phyloP scores from a whole-genome alignment of 192 early-diverging fungal genomes.

The Phlyctochytrium arcticum region DNA sequence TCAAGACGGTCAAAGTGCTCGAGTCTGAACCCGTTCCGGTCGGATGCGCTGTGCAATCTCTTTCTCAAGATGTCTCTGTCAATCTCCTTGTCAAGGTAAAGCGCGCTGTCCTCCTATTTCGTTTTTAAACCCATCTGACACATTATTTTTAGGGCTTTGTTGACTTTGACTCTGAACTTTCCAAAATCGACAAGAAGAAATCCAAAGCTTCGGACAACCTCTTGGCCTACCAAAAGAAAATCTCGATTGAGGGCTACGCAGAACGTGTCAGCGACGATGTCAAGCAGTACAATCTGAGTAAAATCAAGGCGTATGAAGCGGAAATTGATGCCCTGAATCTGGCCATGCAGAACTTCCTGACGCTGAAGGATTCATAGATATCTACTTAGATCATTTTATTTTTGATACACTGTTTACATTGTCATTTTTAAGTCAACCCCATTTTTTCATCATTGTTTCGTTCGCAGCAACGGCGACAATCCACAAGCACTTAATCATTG shows the following conservation, averaged over 20 bases:
- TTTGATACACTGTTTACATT: too few relatives aligned
- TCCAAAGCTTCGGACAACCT: constrained; percentile 57
- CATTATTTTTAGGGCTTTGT: constrained; percentile 52
- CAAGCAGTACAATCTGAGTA: constrained; percentile 64
- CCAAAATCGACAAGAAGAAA: constrained; percentile 73
- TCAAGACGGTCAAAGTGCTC: constrained; percentile 63
- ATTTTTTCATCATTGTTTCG: too few relatives aligned
- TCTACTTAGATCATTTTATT: too few relatives aligned
- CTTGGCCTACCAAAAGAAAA: constrained; percentile 60
- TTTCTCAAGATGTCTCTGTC: constrained; percentile 68
- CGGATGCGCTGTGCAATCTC: constrained; percentile 70
- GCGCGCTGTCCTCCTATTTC: background rate
- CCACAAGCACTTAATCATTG: too few relatives aligned
- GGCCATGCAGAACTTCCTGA: constrained; percentile 64
- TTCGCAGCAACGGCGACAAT: too few relatives aligned
- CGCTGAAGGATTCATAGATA: constrained; percentile 28
- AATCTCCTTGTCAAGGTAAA: constrained; percentile 64
- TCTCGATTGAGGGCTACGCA: constrained; percentile 62
- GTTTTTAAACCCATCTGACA: background rate
- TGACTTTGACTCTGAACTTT: constrained; percentile 79
- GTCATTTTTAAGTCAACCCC: too few relatives aligned
- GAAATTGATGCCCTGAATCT: constrained; percentile 69
- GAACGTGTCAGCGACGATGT: constrained; percentile 66
- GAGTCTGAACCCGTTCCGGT: constrained; percentile 54
- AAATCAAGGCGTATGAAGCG: constrained; percentile 66